Evolutionary conservation across 2,329 filamentous ascomycete species (phyloP).

Genomic region (Huntiella abstrusa): DNA sequence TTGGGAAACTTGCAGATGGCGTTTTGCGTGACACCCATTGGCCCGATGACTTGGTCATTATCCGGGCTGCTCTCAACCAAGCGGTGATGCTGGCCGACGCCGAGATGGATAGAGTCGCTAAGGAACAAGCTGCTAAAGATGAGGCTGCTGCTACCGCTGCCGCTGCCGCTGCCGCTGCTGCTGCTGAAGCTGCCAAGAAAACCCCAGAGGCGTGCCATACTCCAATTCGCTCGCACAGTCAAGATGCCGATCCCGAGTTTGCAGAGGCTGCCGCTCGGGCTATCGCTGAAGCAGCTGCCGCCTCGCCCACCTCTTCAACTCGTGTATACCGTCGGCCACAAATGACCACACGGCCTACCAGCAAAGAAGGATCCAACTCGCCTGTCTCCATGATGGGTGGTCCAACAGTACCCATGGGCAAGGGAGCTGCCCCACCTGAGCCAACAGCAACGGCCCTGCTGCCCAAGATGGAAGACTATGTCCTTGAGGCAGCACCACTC

Average conservation of each 20-base stretch:
- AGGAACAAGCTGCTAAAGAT: neutral
- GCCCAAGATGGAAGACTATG: conserved; percentile 6
- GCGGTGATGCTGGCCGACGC: neutral
- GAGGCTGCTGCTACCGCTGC: neutral
- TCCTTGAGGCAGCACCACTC: neutral
- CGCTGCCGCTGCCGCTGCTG: neutral
- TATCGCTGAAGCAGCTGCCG: neutral
- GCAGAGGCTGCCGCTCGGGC: neutral
- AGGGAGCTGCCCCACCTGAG: conserved; percentile 6
- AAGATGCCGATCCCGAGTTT: too few species aligned
- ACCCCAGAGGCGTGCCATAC: neutral
- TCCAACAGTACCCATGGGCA: conserved; percentile 1
- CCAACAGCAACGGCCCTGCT: conserved; percentile 9
- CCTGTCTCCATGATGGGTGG: too few species aligned
- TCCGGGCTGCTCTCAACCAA: neutral
- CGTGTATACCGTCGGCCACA: conserved; percentile 3
- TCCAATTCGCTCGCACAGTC: neutral
- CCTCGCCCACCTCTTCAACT: neutral
- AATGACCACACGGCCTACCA: conserved; percentile 1
- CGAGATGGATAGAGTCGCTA: neutral
- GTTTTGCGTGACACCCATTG: conserved; percentile 6
- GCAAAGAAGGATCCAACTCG: neutral
- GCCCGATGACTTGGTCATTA: conserved; percentile 2
- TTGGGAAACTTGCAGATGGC: conserved; percentile 6
- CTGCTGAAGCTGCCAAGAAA: neutral